These are phyloP conservation scores for Ophiorrhiza pumila DNA, from an alignment of 257 asterid species.

Conservation along the genomic window DNA sequence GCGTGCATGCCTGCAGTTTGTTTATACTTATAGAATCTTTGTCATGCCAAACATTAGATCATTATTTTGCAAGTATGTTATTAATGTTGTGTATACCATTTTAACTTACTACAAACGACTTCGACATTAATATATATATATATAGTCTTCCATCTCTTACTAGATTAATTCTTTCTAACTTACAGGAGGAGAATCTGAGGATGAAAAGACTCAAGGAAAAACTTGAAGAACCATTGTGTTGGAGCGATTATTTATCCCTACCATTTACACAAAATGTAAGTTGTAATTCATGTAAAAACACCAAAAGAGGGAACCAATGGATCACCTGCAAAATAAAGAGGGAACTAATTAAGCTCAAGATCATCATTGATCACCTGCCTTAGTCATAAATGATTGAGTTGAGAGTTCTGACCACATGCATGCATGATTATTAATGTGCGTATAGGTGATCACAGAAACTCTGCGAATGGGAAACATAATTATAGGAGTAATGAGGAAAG, in stretches of 20 bases:
- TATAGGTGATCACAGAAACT: conserved; percentile 92
- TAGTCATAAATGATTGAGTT: neutral
- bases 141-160: too few species aligned
- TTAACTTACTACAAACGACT: too few species aligned
- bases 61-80: too few species aligned
- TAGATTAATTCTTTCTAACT: neutral
- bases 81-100: too few species aligned
- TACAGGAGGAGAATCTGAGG: conserved; percentile 72
- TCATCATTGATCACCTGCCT: neutral
- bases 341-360: too few species aligned
- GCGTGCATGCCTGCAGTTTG: too few species aligned
- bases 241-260: conserved; percentile 67
- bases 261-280: conserved; percentile 82
- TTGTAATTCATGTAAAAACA: neutral
- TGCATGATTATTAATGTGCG: neutral
- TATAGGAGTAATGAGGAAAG: conserved; percentile 82
- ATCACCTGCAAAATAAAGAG: too few species aligned
- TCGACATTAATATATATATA: too few species aligned
- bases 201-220: conserved; percentile 60
- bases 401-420: neutral
- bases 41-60: neutral
- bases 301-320: neutral
- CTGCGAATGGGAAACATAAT: conserved; percentile 84
- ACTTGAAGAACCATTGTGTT: conserved; percentile 43
- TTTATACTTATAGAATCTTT: too few species aligned